Conservation (phyloP, 176 grass and related monocot genomes). For the Avena eriantha region DNA sequence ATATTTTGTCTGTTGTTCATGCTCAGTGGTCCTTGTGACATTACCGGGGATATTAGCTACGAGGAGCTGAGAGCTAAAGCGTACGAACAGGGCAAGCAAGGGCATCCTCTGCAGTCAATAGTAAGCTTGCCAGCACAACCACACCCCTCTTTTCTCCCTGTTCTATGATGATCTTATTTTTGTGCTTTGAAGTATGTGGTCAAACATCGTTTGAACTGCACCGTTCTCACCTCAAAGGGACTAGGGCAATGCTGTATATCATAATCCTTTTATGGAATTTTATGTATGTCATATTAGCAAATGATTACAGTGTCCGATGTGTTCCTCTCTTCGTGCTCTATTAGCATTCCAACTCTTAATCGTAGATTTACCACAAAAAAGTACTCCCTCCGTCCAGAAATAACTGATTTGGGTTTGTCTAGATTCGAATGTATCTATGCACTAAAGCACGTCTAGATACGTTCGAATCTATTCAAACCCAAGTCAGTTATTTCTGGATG, state of each 20-base stretch:
- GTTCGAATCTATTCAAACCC: too few relatives aligned
- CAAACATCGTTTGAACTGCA: background rate
- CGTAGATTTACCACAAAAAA: background rate
- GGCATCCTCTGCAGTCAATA: constrained; percentile 74
- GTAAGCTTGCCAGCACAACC: constrained; percentile 49
- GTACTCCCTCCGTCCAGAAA: too few relatives aligned
- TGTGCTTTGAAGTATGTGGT: background rate
- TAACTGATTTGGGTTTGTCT: too few relatives aligned
- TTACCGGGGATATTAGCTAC: constrained; percentile 78
- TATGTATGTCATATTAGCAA: constrained; percentile 9
- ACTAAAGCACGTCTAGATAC: too few relatives aligned
- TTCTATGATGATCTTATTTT: background rate
- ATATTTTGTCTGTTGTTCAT: constrained; percentile 13
- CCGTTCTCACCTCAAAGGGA: background rate
- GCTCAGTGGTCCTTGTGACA: constrained; percentile 80
- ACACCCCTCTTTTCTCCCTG: background rate
- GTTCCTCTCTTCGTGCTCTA: background rate
- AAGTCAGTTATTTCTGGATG: too few relatives aligned
- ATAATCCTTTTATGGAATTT: background rate
- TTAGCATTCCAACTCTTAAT: background rate
- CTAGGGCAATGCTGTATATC: background rate
- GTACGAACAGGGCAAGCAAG: constrained; percentile 77
- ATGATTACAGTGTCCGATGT: constrained; percentile 4
- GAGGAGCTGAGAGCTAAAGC: constrained; percentile 86
- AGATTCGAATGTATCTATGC: too few relatives aligned